phyloP scores from a whole-genome alignment of 164 flowering plant genomes.

The Chimonanthus praecox region DNA sequence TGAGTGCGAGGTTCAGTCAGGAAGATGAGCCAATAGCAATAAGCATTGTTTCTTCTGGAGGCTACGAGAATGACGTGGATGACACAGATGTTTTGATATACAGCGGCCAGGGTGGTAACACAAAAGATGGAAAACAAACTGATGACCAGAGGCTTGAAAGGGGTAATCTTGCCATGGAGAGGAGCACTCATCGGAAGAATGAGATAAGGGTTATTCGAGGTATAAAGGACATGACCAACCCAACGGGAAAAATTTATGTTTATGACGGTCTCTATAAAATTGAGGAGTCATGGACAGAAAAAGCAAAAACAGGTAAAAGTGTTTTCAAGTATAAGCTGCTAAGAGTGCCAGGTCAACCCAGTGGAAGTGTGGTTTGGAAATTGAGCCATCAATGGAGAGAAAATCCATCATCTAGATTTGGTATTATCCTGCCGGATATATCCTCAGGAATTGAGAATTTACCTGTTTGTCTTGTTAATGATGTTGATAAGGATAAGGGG shows the following conservation, averaged over 20 bases:
- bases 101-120: constrained; percentile 54
- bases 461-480: constrained; percentile 53
- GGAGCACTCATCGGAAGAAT: constrained; percentile 38
- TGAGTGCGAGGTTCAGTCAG: constrained; percentile 18
- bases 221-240: constrained; percentile 26
- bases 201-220: constrained; percentile 53
- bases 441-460: constrained; percentile 43
- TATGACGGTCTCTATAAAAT: constrained; percentile 55
- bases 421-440: constrained; percentile 37
- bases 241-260: constrained; percentile 30
- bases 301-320: constrained; percentile 37
- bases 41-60: constrained; percentile 56
- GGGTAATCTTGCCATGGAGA: constrained; percentile 59
- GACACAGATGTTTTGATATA: constrained; percentile 42
- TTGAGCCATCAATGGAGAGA: constrained; percentile 38
- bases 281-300: constrained; percentile 50
- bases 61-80: constrained; percentile 41
- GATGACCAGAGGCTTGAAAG: constrained; percentile 54
- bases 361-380: constrained; percentile 42
- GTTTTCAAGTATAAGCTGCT: constrained; percentile 44
- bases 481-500: constrained; percentile 48
- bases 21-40: constrained; percentile 47
- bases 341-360: constrained; percentile 45
- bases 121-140: constrained; percentile 20
- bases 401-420: constrained; percentile 23